Conservation (phyloP, 768 basidiomycete species). For the Suillus variegatus region DNA sequence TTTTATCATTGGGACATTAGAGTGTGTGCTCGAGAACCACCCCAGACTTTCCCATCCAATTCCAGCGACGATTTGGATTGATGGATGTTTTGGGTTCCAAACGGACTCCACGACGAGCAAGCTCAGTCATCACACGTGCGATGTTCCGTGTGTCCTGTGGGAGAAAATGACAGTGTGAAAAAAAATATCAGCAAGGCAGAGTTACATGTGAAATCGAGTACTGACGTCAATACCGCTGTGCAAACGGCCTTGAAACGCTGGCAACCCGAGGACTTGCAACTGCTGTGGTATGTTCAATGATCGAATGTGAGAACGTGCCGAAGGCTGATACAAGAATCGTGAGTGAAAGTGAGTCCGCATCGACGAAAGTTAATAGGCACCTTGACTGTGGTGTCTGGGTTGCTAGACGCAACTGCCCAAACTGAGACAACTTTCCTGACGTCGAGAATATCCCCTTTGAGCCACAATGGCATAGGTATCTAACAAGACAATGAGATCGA, state of each 20-base stretch:
- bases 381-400: conserved; percentile 14
- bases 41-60: conserved; percentile 84
- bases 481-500: conserved; percentile 23
- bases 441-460: conserved; percentile 74
- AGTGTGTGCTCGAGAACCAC: conserved; percentile 53
- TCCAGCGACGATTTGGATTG: conserved; percentile 67
- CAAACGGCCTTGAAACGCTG: conserved; percentile 77
- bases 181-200: conserved; percentile 11
- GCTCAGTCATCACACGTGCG: conserved; percentile 74
- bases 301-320: conserved; percentile 20
- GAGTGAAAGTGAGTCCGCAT: background rate
- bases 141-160: conserved; percentile 88
- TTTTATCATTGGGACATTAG: conserved; percentile 19
- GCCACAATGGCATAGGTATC: conserved; percentile 72
- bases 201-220: conserved; percentile 19
- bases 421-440: conserved; percentile 61
- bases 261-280: conserved; percentile 68
- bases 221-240: conserved; percentile 92
- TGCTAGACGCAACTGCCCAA: conserved; percentile 31
- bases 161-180: conserved; percentile 8
- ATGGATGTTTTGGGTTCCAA: conserved; percentile 77
- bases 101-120: conserved; percentile 67
- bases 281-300: conserved; percentile 74
- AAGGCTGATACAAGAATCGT: conserved; percentile 16
- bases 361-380: conserved; percentile 15